Evolutionary conservation across 768 basidiomycete species (phyloP).

Genomic region (Porphyrellus cyaneotinctus): DNA sequence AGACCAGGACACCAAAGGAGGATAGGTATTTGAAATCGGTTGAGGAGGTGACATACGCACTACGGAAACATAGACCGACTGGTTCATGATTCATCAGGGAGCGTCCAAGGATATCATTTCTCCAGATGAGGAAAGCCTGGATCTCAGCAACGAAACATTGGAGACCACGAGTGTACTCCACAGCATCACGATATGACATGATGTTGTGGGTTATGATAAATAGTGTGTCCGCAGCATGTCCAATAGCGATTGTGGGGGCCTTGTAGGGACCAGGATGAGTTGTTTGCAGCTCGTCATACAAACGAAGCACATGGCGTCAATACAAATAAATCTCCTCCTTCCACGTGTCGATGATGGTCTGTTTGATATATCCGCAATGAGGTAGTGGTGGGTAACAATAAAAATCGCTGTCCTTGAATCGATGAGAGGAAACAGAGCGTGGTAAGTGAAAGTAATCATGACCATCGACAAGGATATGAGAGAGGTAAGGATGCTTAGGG

Average conservation of each 20-base stretch:
- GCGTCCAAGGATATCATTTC: background rate
- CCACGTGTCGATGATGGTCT: background rate
- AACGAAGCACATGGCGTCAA: background rate
- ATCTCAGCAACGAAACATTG: background rate
- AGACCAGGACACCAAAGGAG: background rate
- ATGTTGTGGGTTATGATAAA: background rate
- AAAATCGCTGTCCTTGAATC: conserved; percentile 1
- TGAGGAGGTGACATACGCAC: background rate
- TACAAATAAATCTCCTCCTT: background rate
- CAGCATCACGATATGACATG: background rate
- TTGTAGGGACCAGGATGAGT: background rate
- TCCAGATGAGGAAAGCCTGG: background rate
- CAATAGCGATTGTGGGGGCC: background rate
- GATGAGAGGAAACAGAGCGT: background rate
- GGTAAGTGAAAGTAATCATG: background rate
- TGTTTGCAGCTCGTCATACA: background rate
- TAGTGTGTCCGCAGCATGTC: background rate
- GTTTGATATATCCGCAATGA: background rate
- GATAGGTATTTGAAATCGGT: background rate
- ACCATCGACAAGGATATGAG: background rate
- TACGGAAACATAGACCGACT: background rate
- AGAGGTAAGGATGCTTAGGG: background rate
- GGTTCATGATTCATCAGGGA: background rate
- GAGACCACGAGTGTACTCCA: background rate
- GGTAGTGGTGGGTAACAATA: background rate